These are phyloP conservation scores for Escallonia herrerae DNA, from an alignment of 129 eudicot genomes.

Conservation along the genomic window DNA sequence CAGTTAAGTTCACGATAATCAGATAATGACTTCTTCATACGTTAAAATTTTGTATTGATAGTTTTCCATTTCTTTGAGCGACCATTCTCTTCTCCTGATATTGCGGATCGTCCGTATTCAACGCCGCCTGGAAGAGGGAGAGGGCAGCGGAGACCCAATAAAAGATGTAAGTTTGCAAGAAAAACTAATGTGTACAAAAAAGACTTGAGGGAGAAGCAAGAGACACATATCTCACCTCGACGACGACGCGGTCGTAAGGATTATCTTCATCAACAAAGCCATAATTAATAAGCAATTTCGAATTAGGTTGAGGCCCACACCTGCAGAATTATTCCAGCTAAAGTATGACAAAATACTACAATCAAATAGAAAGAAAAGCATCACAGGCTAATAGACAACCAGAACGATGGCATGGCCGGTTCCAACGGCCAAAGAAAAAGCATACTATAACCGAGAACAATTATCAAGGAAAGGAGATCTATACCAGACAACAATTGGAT, in stretches of 20 bases:
- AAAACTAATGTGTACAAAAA: slow-evolving; percentile 7
- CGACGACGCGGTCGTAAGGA: slow-evolving; percentile 65
- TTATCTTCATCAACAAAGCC: slow-evolving; percentile 96
- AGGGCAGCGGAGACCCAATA: background rate
- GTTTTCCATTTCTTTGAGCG: slow-evolving; percentile 90
- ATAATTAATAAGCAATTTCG: slow-evolving; percentile 84
- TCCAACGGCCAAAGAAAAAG: background rate
- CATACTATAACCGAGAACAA: slow-evolving; percentile 1
- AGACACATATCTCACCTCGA: slow-evolving; percentile 47
- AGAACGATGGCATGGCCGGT: background rate
- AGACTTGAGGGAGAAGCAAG: slow-evolving; percentile 2
- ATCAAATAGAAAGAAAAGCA: background rate
- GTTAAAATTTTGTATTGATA: slow-evolving; percentile 68
- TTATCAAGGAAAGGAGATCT: slow-evolving; percentile 18
- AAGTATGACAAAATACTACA: background rate
- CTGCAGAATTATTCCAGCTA: slow-evolving; percentile 34
- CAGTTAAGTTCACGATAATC: background rate
- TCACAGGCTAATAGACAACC: background rate
- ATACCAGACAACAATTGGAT: slow-evolving; percentile 91
- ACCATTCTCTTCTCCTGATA: slow-evolving; percentile 94
- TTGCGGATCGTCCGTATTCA: slow-evolving; percentile 96
- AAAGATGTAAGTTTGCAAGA: background rate
- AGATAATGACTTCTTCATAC: slow-evolving; percentile 28
- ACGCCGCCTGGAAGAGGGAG: slow-evolving; percentile 56
- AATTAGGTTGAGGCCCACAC: slow-evolving; percentile 99